phyloP scores from a whole-genome alignment of 345 rosid species.

The Iberis pinnata region DNA sequence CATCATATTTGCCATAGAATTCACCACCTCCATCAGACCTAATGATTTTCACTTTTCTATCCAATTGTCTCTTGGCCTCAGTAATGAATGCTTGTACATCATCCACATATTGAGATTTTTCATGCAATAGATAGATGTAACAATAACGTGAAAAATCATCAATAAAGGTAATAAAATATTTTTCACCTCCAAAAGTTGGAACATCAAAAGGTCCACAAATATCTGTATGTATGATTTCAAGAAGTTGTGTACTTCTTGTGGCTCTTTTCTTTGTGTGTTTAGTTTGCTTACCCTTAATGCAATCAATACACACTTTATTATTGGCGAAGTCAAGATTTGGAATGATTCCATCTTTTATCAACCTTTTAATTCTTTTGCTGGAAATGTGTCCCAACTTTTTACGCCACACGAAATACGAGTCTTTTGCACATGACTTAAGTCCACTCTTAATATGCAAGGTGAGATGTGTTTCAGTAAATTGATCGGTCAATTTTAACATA shows the following conservation, averaged over 20 bases:
- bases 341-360: not conserved
- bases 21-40: not conserved
- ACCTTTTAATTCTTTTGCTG: not conserved
- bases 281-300: constrained; percentile 11
- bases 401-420: not conserved
- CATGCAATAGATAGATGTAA: constrained; percentile 11
- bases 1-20: not conserved
- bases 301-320: not conserved
- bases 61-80: constrained; percentile 3
- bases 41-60: constrained; percentile 9
- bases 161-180: not conserved
- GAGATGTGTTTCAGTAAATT: not conserved
- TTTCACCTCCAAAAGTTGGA: not conserved
- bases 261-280: constrained; percentile 6
- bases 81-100: not conserved
- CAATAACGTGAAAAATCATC: constrained; percentile 11
- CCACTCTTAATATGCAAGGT: not conserved
- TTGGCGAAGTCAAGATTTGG: not conserved
- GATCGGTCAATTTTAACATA: constrained; percentile 1
- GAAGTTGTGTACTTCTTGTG: constrained; percentile 9
- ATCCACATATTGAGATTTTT: too few species aligned
- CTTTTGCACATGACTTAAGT: not conserved
- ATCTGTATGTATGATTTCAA: constrained; percentile 1
- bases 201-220: constrained; percentile 11
- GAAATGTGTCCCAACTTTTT: not conserved